These are phyloP conservation scores for Neoarthrinium moseri DNA, from an alignment of 2,329 filamentous ascomycete species.

Conservation along the genomic window DNA sequence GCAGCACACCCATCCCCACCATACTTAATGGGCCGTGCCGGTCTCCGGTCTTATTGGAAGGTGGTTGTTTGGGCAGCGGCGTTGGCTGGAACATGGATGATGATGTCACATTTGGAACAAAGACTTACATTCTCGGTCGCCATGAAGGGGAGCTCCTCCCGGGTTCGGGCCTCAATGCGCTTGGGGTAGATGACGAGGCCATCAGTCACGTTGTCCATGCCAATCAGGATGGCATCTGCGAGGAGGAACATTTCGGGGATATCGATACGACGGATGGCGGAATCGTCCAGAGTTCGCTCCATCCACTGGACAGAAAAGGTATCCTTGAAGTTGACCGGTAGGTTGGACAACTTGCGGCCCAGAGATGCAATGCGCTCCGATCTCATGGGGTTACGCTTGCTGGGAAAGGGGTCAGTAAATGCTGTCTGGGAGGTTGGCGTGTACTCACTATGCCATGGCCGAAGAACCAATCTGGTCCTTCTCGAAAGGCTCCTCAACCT, in stretches of 20 bases:
- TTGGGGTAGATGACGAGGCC: slow-evolving; percentile 65
- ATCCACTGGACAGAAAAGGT: slow-evolving; percentile 70
- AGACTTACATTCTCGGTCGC: slow-evolving; percentile 48
- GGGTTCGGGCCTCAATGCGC: slow-evolving; percentile 1
- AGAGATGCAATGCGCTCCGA: slow-evolving; percentile 32
- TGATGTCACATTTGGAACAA: no score
- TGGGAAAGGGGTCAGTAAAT: neutral
- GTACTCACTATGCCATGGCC: slow-evolving; percentile 64
- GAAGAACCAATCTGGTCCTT: slow-evolving; percentile 66
- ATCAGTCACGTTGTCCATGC: slow-evolving; percentile 65
- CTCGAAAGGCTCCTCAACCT: slow-evolving; percentile 77
- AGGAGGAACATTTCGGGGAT: slow-evolving; percentile 67
- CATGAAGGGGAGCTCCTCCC: slow-evolving; percentile 73
- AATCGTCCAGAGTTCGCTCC: slow-evolving; percentile 76
- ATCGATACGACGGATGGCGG: slow-evolving; percentile 64
- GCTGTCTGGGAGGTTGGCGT: no score
- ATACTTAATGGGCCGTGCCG: no score
- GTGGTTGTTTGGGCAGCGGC: no score
- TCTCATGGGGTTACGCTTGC: slow-evolving; percentile 15
- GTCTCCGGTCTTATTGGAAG: no score
- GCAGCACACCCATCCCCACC: no score
- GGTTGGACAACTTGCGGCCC: slow-evolving; percentile 28
- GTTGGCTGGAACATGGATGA: neutral
- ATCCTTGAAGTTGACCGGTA: slow-evolving; percentile 50
- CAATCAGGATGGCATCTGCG: slow-evolving; percentile 66